A percentile compares a stretch with the other conserved stretches of the same genome.
Conservation (phyloP, 371 early-diverging fungal species). For the Cokeromyces recurvatus region DNA sequence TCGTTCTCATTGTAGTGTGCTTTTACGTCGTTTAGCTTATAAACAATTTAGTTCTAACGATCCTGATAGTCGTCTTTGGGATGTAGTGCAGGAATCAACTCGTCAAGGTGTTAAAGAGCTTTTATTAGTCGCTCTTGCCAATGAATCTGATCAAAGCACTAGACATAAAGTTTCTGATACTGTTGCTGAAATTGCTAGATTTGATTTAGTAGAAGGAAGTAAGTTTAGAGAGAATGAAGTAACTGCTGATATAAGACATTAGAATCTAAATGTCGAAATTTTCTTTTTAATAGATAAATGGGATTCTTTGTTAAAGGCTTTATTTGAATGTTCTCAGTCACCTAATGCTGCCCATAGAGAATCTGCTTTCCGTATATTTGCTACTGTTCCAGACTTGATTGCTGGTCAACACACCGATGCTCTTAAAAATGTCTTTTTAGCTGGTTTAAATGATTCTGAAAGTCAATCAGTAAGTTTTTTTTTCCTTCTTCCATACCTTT, state of each 20-base stretch:
- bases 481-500: background rate
- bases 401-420: slow-evolving; percentile 65
- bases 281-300: slow-evolving; percentile 50
- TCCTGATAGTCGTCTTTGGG: slow-evolving; percentile 63
- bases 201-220: slow-evolving; percentile 62
- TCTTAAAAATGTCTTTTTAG: slow-evolving; percentile 67
- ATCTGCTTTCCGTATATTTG: slow-evolving; percentile 86
- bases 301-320: slow-evolving; percentile 73
- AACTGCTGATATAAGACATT: no score
- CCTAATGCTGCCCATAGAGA: slow-evolving; percentile 74
- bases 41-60: slow-evolving; percentile 50
- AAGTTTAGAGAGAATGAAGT: no score
- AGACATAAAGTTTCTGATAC: slow-evolving; percentile 91
- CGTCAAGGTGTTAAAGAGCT: slow-evolving; percentile 63
- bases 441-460: slow-evolving; percentile 65
- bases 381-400: slow-evolving; percentile 73
- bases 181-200: slow-evolving; percentile 81
- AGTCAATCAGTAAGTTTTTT: slow-evolving; percentile 34
- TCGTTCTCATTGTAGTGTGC: slow-evolving; percentile 84
- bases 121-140: slow-evolving; percentile 71
- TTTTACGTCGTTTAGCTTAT: slow-evolving; percentile 85
- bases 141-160: slow-evolving; percentile 67
- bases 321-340: slow-evolving; percentile 78
- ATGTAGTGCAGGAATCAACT: slow-evolving; percentile 58
- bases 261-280: no score